Conservation (phyloP, 2,329 filamentous ascomycete species). For the Fusarium vanettenii region DNA sequence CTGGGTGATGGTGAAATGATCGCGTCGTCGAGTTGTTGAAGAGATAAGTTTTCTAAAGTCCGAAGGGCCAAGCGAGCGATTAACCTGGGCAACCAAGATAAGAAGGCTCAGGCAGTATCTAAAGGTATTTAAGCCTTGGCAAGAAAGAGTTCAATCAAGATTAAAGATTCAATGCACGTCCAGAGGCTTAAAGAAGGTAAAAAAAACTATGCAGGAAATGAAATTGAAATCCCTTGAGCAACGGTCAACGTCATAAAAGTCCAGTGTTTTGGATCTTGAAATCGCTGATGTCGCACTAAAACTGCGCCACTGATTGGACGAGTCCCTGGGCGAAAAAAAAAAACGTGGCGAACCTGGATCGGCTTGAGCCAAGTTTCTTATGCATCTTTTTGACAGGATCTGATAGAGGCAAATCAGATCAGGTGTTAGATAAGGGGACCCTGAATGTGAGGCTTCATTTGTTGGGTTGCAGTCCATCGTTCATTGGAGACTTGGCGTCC, state of each 20-base stretch:
- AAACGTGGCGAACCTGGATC: conserved; percentile 4
- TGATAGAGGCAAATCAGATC: neutral
- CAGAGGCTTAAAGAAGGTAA: too few species aligned
- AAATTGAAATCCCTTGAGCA: neutral
- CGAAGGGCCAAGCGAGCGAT: neutral
- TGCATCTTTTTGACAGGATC: neutral
- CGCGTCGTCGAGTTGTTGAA: conserved; percentile 15
- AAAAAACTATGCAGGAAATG: neutral
- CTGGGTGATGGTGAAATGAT: conserved; percentile 5
- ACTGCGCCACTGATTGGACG: conserved; percentile 37
- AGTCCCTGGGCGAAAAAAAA: neutral
- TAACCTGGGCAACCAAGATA: neutral
- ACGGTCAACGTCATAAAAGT: conserved; percentile 34
- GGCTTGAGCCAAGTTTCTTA: neutral
- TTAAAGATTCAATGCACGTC: neutral
- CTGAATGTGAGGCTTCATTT: neutral
- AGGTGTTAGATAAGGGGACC: neutral
- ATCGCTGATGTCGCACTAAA: conserved; percentile 12
- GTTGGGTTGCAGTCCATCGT: neutral
- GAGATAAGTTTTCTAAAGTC: conserved; percentile 26
- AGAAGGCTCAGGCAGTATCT: neutral
- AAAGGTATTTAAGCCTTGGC: neutral
- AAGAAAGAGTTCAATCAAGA: neutral
- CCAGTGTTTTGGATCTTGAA: conserved; percentile 32
- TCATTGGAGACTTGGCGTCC: neutral